Percentiles rank a stretch among this genome's conserved stretches.
Conservation (phyloP, 768 basidiomycete genomes). For the Gloeophyllum trabeum region DNA sequence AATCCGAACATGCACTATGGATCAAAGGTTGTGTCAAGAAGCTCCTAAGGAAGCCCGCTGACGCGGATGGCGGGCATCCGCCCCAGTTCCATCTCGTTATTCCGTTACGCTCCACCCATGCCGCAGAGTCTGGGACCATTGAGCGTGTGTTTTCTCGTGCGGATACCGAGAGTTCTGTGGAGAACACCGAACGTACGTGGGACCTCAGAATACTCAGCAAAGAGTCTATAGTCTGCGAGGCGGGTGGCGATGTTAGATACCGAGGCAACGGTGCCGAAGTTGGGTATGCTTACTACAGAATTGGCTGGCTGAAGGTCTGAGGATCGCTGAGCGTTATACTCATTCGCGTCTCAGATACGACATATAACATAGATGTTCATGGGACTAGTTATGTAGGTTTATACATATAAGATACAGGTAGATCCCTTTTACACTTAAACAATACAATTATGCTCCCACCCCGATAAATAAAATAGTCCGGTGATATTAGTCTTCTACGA, state of each 20-base stretch:
- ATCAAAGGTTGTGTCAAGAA: constrained; percentile 28
- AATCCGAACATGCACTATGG: constrained; percentile 34
- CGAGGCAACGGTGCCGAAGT: constrained; percentile 38
- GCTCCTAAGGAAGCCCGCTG: constrained; percentile 22
- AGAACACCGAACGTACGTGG: constrained; percentile 2
- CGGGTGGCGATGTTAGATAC: constrained; percentile 17
- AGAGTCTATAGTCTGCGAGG: constrained; percentile 45
- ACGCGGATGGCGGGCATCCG: constrained; percentile 14
- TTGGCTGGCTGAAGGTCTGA: too few species aligned
- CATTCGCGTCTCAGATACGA: too few species aligned
- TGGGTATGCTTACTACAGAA: constrained; percentile 61
- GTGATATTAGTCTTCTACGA: not conserved
- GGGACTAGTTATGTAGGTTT: too few species aligned
- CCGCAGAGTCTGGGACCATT: constrained; percentile 43
- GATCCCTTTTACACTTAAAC: too few species aligned
- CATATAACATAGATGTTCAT: too few species aligned
- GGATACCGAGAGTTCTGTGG: constrained; percentile 6
- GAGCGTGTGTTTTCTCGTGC: constrained; percentile 38
- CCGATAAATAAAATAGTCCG: too few species aligned
- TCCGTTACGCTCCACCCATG: constrained; percentile 60
- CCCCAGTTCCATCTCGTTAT: constrained; percentile 61
- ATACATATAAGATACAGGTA: too few species aligned
- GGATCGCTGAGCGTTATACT: too few species aligned
- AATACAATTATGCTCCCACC: too few species aligned
- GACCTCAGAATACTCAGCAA: constrained; percentile 40